Conservation (phyloP, 352 stramenopile species). For the Phytophthora quininea region DNA sequence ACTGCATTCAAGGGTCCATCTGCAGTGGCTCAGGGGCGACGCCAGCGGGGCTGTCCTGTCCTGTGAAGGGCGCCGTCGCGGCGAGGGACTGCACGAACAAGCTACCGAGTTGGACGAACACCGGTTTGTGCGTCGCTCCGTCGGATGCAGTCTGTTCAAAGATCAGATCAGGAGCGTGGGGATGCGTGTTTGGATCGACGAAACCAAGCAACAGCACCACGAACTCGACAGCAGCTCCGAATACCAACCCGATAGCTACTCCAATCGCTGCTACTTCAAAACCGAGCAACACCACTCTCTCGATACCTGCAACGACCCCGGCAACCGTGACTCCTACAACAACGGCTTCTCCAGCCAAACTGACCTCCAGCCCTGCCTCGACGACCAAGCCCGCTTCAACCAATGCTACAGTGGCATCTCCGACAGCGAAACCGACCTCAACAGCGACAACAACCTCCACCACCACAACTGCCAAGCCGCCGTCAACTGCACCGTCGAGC, state of each 20-base stretch:
- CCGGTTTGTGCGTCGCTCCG: constrained; percentile 39
- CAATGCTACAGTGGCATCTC: no score
- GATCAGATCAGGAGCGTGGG: constrained; percentile 61
- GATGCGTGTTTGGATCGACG: constrained; percentile 37
- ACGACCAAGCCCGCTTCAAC: no score
- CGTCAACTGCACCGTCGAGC: no score
- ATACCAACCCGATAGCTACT: no score
- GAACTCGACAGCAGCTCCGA: constrained; percentile 11
- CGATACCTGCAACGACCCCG: no score
- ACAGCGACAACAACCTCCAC: no score
- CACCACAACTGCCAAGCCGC: no score
- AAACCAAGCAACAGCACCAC: neutral
- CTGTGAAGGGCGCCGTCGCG: constrained; percentile 6
- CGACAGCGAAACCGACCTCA: no score
- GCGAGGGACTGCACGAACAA: constrained; percentile 30
- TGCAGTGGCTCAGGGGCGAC: constrained; percentile 12
- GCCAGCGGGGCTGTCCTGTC: constrained; percentile 10
- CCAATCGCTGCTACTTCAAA: neutral
- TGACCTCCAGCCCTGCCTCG: no score
- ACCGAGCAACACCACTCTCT: no score
- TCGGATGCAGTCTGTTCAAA: constrained; percentile 46
- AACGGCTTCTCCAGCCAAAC: no score
- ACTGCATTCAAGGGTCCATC: constrained; percentile 19
- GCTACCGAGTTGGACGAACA: constrained; percentile 46
- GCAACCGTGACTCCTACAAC: no score